Evolutionary conservation across 768 basidiomycete species (phyloP).

Genomic region (Tylopilus vinaceipallidus): DNA sequence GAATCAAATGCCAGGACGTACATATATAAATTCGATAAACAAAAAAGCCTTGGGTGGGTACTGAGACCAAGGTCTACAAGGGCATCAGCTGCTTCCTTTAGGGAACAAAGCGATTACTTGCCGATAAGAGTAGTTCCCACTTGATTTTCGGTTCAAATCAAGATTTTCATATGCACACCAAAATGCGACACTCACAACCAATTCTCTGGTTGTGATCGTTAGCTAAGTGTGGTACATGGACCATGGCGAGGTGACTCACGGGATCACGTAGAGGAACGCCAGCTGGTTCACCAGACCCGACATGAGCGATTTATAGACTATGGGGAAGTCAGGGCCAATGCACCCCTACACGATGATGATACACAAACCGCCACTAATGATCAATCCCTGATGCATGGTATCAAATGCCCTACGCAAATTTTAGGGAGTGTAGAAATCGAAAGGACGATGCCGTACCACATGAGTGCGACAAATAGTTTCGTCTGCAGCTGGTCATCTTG

Average conservation of each 20-base stretch:
- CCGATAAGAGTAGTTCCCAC: neutral
- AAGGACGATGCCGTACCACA: neutral
- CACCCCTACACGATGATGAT: neutral
- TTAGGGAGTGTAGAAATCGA: neutral
- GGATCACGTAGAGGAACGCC: neutral
- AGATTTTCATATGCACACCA: neutral
- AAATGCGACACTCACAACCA: neutral
- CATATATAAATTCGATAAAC: slow-evolving; percentile 1
- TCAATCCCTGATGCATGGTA: slow-evolving; percentile 1
- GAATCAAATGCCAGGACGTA: neutral
- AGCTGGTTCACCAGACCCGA: neutral
- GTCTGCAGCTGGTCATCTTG: neutral
- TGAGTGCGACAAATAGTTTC: neutral
- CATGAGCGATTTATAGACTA: neutral
- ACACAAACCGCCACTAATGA: slow-evolving; percentile 3
- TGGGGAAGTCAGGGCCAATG: neutral
- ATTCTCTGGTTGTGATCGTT: neutral
- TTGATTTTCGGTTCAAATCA: neutral
- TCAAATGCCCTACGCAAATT: neutral
- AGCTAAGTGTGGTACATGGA: neutral
- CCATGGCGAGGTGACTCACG: neutral
- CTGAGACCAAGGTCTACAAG: neutral
- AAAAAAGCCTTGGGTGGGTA: neutral
- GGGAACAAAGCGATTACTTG: neutral
- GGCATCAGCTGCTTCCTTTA: neutral